Evolutionary conservation across 2,329 filamentous ascomycete genomes (phyloP), one percentile per base, ranked within the genome.

Genomic region (Monilinia fructigena): DNA sequence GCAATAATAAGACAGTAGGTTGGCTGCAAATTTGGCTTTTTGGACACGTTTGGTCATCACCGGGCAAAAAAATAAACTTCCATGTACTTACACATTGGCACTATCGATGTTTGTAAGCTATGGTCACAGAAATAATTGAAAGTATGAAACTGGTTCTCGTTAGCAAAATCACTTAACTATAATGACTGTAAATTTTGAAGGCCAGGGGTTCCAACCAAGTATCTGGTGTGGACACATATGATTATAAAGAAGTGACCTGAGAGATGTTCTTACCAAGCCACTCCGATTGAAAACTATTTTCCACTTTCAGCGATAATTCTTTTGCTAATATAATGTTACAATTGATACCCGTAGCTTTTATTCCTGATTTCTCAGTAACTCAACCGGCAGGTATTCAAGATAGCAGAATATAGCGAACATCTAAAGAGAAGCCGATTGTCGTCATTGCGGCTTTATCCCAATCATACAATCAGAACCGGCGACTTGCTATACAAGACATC

Each of bases 271-370:
- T 72, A 76, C 75, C 69, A 70, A 67, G 63, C 69, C 65, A 68
- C 75, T 77, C 74, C 73, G 76, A 77, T 77, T 77, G 76, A 77
- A 77, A 77, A 77, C 76, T 77, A 77, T 72, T 73, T 70, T 71
- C 68, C 64, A 66, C 71, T 69, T 55, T 75, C 74, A 75, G 65
- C 69, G 69, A 73, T 67, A 4, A 38, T 54, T 60, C 55, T 12
- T 53, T 52, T 60, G 55, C 45, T 20, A 60, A 31, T 35, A 35
- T 18, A 61, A 16, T 18, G n/a, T 26, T 35, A 31, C 48, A 42
- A 62, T 53, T 16, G 52, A 67, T 66, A 45, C 53, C 65, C 58
- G 59, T 59, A 23, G 35, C 63, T 65, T 45, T 66, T 68, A 55
- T 67, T 65, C 47, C 65, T 58, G 48, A 66, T 64, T 40, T 45